Evolutionary conservation across 371 early-diverging fungal genomes (phyloP), one percentile per base, ranked within the genome.

Genomic region (Mortierella polycephala): DNA sequence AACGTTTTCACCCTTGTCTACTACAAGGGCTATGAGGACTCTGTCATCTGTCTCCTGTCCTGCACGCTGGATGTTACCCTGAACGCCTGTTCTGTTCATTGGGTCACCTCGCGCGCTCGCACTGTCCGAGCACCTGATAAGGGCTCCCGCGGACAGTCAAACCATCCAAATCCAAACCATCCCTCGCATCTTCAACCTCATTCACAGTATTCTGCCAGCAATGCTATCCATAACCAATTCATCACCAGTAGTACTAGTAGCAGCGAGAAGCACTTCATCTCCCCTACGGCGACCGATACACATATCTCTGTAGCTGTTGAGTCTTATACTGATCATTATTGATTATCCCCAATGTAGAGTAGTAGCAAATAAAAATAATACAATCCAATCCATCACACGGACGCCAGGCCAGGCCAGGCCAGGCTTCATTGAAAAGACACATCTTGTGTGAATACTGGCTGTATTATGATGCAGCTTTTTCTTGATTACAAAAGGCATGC

Each of bases 1-100:
- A 86, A 85, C 49, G 83, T 83, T 59, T 40, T 80, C 16, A 59
- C 86, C 23, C 57, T 85, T 21, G 77, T 86, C 18, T 51, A 62
- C n/a, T 71, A 74, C 18, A 60, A 53, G 54, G 73, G 73, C 13
- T 73, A 67, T 51, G 73, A 73, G 16, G 82, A 75, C 7, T 85
- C 85, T 13, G 85, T 84, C 49, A 70, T 85, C 13, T 73, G 73
- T 23, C 51, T 73, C 49, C 44, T 73, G 67, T 73, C 73, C 5
- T 73, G 73, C 40, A 73, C 73, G 4, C 14, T 73, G 41, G 73
- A 73, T 21, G 73, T 73, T 18, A 67, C 67, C 12, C 46, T 73
- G 54, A 73, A 73, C 54, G 73, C 73, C 42, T 67, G 67, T 9
- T 3, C 73, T 0, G 62, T 73, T 42, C 73, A 73, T n/a, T 73